Percentiles rank a stretch among this genome's conserved stretches.
phyloP scores from a whole-genome alignment of 2,329 filamentous ascomycete genomes.

The Cryphonectria japonica region DNA sequence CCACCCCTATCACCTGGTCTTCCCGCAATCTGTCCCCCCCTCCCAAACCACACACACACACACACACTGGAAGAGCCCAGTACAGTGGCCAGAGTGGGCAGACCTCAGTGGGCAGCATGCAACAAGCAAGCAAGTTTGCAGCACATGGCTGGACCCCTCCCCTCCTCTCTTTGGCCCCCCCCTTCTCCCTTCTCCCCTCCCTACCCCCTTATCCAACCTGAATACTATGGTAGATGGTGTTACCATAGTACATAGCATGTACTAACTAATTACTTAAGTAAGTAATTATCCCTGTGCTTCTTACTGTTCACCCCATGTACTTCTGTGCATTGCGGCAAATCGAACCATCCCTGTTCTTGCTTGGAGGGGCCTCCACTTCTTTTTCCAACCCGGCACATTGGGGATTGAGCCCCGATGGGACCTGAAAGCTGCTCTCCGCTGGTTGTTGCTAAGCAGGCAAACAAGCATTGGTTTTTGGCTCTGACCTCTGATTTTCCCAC shows the following conservation, averaged over 20 bases:
- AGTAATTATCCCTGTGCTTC: neutral
- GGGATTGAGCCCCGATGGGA: conserved; percentile 21
- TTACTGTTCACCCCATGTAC: neutral
- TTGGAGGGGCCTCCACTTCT: conserved; percentile 14
- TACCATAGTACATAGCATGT: neutral
- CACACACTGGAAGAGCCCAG: neutral
- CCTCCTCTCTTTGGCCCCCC: neutral
- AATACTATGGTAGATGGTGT: neutral
- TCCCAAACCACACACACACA: neutral
- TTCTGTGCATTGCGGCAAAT: neutral
- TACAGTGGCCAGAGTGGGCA: neutral
- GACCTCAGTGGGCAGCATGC: neutral
- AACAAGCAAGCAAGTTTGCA: neutral
- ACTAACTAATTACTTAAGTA: neutral
- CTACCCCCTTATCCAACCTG: neutral
- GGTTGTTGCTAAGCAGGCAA: conserved; percentile 17
- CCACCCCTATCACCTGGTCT: neutral
- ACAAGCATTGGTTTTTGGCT: conserved; percentile 15
- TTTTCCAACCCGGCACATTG: conserved; percentile 22
- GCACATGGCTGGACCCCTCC: neutral
- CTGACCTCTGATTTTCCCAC: conserved; percentile 28
- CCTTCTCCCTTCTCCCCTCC: no score
- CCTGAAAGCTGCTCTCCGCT: conserved; percentile 16
- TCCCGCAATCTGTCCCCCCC: neutral
- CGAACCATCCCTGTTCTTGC: conserved; percentile 12